These are phyloP conservation scores for Sugiyamaella neomexicana DNA, from an alignment of 1,139 yeast species.

Conservation along the genomic window DNA sequence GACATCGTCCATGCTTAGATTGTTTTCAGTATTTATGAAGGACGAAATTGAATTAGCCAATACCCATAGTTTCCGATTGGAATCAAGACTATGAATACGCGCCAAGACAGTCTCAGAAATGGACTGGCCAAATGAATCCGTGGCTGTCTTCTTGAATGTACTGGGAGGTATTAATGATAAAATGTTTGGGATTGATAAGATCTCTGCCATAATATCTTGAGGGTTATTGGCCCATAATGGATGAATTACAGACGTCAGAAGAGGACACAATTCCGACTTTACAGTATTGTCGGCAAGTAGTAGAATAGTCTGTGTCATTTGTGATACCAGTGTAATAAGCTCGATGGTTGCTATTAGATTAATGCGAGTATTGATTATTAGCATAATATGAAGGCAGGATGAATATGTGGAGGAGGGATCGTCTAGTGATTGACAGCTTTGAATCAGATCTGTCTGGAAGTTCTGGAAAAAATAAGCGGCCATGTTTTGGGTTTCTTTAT, in stretches of 20 bases:
- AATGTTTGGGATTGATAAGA: constrained; percentile 10
- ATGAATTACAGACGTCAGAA: not conserved
- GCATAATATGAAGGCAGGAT: not conserved
- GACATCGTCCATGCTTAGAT: not conserved
- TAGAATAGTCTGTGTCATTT: not conserved
- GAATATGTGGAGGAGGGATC: not conserved
- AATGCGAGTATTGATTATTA: not conserved
- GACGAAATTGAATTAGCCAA: constrained; percentile 6
- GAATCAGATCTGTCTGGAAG: not conserved
- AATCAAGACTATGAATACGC: not conserved
- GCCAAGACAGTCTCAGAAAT: not conserved
- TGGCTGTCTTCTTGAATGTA: not conserved
- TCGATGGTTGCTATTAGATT: not conserved
- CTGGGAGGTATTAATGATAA: not conserved
- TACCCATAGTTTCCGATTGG: constrained; percentile 14
- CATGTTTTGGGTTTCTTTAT: not conserved
- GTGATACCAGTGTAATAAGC: not conserved
- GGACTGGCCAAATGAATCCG: not conserved
- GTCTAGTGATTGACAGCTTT: not conserved
- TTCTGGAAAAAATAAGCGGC: not conserved
- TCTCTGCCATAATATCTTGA: constrained; percentile 1
- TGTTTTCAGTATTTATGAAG: not conserved
- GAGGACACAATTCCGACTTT: not conserved
- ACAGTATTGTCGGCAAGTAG: not conserved
- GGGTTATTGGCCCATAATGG: constrained; percentile 1